Evolutionary conservation across 371 early-diverging fungal genomes (phyloP), one percentile per base, ranked within the genome.

Genomic region (Mucor racemosus): DNA sequence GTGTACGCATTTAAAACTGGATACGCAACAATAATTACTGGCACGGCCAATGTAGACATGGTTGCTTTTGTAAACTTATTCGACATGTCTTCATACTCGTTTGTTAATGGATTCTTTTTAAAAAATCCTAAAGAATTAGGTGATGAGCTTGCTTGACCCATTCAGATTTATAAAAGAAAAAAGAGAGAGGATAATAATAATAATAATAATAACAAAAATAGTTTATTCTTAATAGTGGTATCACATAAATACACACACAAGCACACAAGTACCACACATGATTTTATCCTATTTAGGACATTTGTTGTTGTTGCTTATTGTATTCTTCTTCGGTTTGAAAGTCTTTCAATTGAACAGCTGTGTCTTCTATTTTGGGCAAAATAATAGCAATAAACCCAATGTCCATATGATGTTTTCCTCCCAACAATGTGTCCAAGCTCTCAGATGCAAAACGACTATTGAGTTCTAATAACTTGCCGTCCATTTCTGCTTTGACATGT

Each of bases 361-460:
- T 58, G 35, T 77, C 70, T 44, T 80, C 80, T 31, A 50, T 50
- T 13, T 65, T 66, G 5, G 85, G 76, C 42, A 76, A 62, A 58
- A 85, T 79, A 8, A 85, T 71, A 6, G 74, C 84, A 55, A 85
- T 60, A 58, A 75, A 84, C 5, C 84, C 85, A 44, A 68, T 71
- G 36, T 75, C 75, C 64, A 79, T 61, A 46, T 73, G 66, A 65
- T 77, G 63, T 14, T 53, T 53, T 14, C 63, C 55, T 5, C 46
- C 33, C 14, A 82, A 38, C 21, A 84, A 56, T 19, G 57, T 42
- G 3, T 33, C 26, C 9, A 26, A 34, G 10, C 71, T 65, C 5
- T 78, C 69, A 38, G 63, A 66, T 39, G 73, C 64, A 9, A 80
- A 59, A 9, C 77, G 72, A 33, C 58, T 72, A 60, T 85, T 83